Conservation (phyloP, 768 basidiomycete genomes). For the Pholiota molesta region DNA sequence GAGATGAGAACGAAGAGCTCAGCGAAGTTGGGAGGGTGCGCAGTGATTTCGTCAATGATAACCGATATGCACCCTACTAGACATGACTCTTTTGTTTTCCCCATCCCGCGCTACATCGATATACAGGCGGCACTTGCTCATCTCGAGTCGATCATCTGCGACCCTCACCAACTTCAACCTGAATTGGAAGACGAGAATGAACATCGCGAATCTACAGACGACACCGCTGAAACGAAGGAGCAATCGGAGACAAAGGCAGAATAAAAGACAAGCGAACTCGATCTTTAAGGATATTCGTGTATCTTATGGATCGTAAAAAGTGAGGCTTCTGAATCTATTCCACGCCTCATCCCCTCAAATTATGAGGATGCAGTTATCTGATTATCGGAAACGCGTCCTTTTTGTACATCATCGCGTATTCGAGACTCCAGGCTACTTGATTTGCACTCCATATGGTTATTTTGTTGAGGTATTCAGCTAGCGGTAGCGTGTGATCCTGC, state of each 20-base stretch:
- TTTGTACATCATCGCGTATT: too few species aligned
- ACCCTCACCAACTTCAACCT: conserved; percentile 39
- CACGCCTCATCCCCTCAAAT: background rate
- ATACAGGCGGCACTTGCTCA: conserved; percentile 78
- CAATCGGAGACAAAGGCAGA: conserved; percentile 1
- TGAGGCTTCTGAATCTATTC: background rate
- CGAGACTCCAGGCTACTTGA: too few species aligned
- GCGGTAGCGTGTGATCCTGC: too few species aligned
- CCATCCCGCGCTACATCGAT: conserved; percentile 13
- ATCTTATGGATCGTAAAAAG: background rate
- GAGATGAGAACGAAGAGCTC: conserved; percentile 70
- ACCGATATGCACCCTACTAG: conserved; percentile 88
- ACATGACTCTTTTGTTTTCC: conserved; percentile 34
- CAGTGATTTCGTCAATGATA: conserved; percentile 80
- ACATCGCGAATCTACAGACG: conserved; percentile 10
- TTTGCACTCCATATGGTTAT: too few species aligned
- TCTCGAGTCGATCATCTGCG: conserved; percentile 79
- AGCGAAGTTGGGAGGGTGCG: conserved; percentile 93
- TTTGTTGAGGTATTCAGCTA: too few species aligned
- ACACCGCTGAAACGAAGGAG: conserved; percentile 13
- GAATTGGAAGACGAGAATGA: conserved; percentile 16
- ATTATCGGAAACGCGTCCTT: too few species aligned
- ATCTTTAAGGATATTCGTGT: background rate
- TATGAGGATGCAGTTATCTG: too few species aligned
- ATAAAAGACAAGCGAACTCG: background rate